A percentile compares a stretch with the other conserved stretches of the same genome.
Conservation (phyloP, 768 basidiomycete species). For the Pleurotus platypus region DNA sequence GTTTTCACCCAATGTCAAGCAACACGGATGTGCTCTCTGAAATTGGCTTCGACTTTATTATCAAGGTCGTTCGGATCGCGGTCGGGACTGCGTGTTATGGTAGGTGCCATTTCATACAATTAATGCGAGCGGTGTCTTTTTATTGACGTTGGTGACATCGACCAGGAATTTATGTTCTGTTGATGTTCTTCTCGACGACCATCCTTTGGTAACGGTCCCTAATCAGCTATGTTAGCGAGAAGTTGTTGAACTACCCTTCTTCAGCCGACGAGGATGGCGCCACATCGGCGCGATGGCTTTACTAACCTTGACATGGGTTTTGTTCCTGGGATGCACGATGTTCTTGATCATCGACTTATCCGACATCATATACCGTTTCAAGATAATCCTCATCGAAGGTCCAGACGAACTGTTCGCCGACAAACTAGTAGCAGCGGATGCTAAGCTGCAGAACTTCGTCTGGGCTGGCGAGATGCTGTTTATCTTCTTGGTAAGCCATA, state of each 20-base stretch:
- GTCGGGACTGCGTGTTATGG: slow-evolving; percentile 15
- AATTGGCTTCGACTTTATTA: slow-evolving; percentile 13
- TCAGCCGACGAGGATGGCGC: slow-evolving; percentile 16
- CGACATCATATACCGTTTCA: slow-evolving; percentile 23
- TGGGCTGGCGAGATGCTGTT: slow-evolving; percentile 29
- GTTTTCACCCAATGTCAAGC: background rate
- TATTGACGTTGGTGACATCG: background rate
- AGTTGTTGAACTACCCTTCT: background rate
- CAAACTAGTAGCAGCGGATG: slow-evolving; percentile 18
- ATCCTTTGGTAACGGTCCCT: slow-evolving; percentile 12
- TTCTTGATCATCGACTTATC: slow-evolving; percentile 23
- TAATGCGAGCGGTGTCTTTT: background rate
- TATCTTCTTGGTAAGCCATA: slow-evolving; percentile 21
- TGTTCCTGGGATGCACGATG: slow-evolving; percentile 23
- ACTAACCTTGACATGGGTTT: slow-evolving; percentile 18
- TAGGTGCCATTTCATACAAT: background rate
- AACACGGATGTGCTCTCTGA: slow-evolving; percentile 10
- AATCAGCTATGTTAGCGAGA: background rate
- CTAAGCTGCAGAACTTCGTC: slow-evolving; percentile 16
- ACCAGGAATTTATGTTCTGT: slow-evolving; percentile 13
- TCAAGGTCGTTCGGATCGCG: slow-evolving; percentile 14
- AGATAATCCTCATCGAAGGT: slow-evolving; percentile 20
- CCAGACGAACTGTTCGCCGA: slow-evolving; percentile 15
- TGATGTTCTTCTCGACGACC: slow-evolving; percentile 13
- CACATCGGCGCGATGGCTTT: slow-evolving; percentile 16